phyloP scores from a whole-genome alignment of 768 basidiomycete species.

The Lentinula edodes region DNA sequence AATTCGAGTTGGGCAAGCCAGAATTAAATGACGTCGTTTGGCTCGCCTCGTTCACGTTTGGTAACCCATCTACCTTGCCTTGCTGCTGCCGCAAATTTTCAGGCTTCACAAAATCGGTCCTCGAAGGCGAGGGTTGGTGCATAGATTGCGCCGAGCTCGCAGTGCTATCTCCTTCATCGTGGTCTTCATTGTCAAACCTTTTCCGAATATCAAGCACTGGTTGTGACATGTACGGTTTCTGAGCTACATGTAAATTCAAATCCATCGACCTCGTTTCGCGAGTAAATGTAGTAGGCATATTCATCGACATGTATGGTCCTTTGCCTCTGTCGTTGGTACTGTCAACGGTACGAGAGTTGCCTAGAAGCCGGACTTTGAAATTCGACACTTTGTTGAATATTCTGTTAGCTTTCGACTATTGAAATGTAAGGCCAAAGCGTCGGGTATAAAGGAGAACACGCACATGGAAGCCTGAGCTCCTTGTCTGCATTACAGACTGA shows the following conservation, averaged over 20 bases:
- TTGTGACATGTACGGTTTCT: constrained; percentile 44
- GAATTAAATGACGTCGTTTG: not conserved
- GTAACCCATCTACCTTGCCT: not conserved
- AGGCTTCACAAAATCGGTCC: not conserved
- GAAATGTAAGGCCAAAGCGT: not conserved
- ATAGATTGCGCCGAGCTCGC: not conserved
- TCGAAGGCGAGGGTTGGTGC: not conserved
- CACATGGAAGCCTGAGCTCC: constrained; percentile 22
- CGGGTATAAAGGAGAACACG: not conserved
- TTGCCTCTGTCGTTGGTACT: not conserved
- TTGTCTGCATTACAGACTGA: constrained; percentile 17
- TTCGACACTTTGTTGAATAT: not conserved
- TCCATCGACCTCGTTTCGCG: constrained; percentile 28
- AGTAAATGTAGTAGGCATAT: constrained; percentile 16
- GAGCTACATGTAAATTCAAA: constrained; percentile 11
- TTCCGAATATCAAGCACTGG: constrained; percentile 25
- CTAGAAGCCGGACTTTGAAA: not conserved
- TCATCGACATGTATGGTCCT: constrained; percentile 5
- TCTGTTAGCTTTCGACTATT: not conserved
- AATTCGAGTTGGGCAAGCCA: not conserved
- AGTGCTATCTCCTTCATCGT: not conserved
- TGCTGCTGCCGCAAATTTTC: not conserved
- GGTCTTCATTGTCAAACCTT: not conserved
- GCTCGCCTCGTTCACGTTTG: not conserved
- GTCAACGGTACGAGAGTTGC: not conserved